Evolutionary conservation across 2,329 filamentous ascomycete genomes (phyloP), one percentile per base, ranked within the genome.

Genomic region (Cladosporium austrohemisphaericum): DNA sequence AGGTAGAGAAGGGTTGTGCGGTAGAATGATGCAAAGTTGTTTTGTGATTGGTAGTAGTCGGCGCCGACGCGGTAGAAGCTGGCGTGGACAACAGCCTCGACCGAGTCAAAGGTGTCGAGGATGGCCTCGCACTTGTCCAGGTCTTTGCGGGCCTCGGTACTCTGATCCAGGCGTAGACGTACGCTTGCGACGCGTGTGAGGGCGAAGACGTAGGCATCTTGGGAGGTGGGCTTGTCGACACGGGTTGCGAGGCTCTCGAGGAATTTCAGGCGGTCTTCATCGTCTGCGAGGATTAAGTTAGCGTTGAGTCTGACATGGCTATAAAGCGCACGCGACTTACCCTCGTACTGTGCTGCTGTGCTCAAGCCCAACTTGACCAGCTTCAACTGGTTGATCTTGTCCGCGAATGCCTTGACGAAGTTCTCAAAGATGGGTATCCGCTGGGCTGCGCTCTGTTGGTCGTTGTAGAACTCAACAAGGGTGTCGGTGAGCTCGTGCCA

Each of bases 301-400:
- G 31, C 14, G 14, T 40, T 16, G 10, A 36, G 18, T 14, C 26
- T 38, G 14, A 33, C n/a, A 35, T 35, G 3, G 35, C 26, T 41
- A 10, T 28, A n/a, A n/a, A n/a, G n/a, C 22, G 7, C 16, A 10
- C 36, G 11, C 8, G 9, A 38, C 69, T 44, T 69, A 92, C 88
- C 83, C 75, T 80, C 78, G 71, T 87, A 95, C 74, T 95, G 85
- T 63, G 85, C 83, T 46, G 90, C 89, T 37, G 93, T 88, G 71
- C 86, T 88, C 66, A 97, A 74, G 13, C 90, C 93, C 58, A 98
- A 76, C 58, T 88, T 85, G 58, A 98, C 93, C 59, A 97, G 85
- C 79, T 96, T 96, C 56, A 98, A 78, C 76, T 97, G 92, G 74
- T 97, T 98, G 78, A 98, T 96, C 79, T 94, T 96, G 68, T 95